phyloP scores from a whole-genome alignment of 441 rosid genomes.

The Populus hybrid region DNA sequence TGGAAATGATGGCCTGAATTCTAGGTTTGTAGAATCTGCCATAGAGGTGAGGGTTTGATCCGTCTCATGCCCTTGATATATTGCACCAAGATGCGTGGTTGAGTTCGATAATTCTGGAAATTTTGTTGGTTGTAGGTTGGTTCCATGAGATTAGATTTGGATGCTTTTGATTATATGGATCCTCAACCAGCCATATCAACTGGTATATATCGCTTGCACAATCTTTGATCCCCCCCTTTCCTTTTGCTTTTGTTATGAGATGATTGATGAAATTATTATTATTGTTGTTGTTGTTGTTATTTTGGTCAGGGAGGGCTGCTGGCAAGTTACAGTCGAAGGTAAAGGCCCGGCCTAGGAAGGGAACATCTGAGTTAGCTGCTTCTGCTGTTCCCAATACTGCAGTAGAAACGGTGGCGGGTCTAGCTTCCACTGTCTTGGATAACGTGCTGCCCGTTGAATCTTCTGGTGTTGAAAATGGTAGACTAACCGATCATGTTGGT shows the following conservation, averaged over 20 bases:
- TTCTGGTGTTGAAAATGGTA: slow-evolving; percentile 8
- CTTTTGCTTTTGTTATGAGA: background rate
- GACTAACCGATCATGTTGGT: slow-evolving; percentile 4
- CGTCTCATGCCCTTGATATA: background rate
- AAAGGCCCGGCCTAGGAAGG: slow-evolving; percentile 16
- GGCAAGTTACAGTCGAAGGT: slow-evolving; percentile 23
- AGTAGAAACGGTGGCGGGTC: background rate
- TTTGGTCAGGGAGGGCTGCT: slow-evolving; percentile 16
- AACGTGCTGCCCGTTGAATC: slow-evolving; percentile 1
- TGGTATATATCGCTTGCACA: slow-evolving; percentile 7
- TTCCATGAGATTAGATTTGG: slow-evolving; percentile 21
- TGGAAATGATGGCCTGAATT: background rate
- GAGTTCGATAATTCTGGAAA: background rate
- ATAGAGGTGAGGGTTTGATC: background rate
- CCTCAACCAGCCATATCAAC: slow-evolving; percentile 1
- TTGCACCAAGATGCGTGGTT: background rate
- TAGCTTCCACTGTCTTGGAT: slow-evolving; percentile 1
- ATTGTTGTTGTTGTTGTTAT: too few relatives aligned
- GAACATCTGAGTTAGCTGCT: slow-evolving; percentile 4
- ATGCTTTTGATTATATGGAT: slow-evolving; percentile 16
- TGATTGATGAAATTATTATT: background rate
- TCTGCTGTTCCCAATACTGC: background rate
- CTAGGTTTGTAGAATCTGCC: background rate
- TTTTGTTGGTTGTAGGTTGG: slow-evolving; percentile 14
- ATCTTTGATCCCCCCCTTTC: background rate